Conservation (phyloP, 2,329 filamentous ascomycete genomes). For the Byssoonygena ceratinophila region DNA sequence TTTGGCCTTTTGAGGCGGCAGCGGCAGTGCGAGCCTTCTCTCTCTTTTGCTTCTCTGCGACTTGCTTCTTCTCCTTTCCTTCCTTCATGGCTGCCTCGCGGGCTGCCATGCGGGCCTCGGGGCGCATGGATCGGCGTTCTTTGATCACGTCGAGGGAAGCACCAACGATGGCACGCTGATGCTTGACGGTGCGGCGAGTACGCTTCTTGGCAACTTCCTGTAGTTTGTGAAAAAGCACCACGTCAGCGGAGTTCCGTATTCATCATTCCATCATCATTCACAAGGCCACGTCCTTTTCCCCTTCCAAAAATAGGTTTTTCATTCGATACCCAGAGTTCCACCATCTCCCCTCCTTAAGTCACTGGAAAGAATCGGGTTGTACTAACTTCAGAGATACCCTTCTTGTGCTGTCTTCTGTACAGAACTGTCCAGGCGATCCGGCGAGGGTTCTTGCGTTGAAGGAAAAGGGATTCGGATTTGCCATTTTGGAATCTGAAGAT, state of each 20-base stretch:
- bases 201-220: slow-evolving; percentile 99
- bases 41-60: slow-evolving; percentile 86
- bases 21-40: slow-evolving; percentile 95
- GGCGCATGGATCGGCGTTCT: slow-evolving; percentile 90
- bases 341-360: neutral
- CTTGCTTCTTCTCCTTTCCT: slow-evolving; percentile 96
- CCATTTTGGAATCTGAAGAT: slow-evolving; percentile 99
- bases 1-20: slow-evolving; percentile 62
- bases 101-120: slow-evolving; percentile 87
- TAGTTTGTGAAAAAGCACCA: slow-evolving; percentile 27
- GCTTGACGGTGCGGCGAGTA: slow-evolving; percentile 93
- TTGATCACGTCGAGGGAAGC: slow-evolving; percentile 99
- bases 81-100: slow-evolving; percentile 87
- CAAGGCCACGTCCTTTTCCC: neutral
- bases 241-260: slow-evolving; percentile 1
- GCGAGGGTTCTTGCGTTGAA: slow-evolving; percentile 99
- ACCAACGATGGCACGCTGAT: slow-evolving; percentile 97
- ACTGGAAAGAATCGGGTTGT: slow-evolving; percentile 3
- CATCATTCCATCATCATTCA: neutral
- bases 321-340: slow-evolving; percentile 5
- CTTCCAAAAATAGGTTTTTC: slow-evolving; percentile 7
- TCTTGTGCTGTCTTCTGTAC: slow-evolving; percentile 98
- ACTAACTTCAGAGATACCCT: slow-evolving; percentile 99
- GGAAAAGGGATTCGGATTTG: slow-evolving; percentile 99
- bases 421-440: slow-evolving; percentile 98